phyloP scores from a whole-genome alignment of 352 stramenopile genomes.

The Thraustochytrium sp. region DNA sequence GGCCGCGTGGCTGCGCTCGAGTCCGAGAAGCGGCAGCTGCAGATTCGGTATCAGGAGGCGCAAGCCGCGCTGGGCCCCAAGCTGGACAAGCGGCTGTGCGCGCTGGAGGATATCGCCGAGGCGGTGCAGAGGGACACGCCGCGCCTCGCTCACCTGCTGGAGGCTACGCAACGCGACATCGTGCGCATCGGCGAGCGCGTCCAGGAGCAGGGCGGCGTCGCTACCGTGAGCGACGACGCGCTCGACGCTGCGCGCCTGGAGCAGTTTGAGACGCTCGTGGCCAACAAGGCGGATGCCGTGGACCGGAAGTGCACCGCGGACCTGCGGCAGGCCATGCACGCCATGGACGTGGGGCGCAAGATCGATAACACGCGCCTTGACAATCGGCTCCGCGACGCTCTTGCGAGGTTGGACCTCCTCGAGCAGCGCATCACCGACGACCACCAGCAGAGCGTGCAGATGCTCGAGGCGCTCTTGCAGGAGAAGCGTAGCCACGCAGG shows the following conservation, averaged over 20 bases:
- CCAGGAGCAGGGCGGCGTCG: neutral
- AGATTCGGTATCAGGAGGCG: neutral
- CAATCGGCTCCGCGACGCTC: neutral
- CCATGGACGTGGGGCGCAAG: constrained; percentile 22
- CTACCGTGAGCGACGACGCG: neutral
- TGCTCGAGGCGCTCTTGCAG: constrained; percentile 4
- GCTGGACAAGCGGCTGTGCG: neutral
- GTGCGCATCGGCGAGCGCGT: neutral
- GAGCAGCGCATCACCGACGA: constrained; percentile 26
- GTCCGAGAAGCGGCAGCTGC: neutral
- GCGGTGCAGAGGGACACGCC: neutral
- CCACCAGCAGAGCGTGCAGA: constrained; percentile 24
- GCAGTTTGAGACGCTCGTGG: neutral
- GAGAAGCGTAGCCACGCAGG: no score
- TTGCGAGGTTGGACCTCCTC: constrained; percentile 13
- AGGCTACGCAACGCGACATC: neutral
- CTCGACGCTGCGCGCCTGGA: neutral
- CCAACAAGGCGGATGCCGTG: neutral
- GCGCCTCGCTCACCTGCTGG: neutral
- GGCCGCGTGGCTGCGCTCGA: neutral
- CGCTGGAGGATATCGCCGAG: neutral
- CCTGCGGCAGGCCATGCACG: neutral
- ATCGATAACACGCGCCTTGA: constrained; percentile 30
- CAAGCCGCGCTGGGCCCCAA: neutral
- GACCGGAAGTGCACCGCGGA: neutral